Percentiles rank a stretch among this genome's conserved stretches.
Conservation (phyloP, 108 stramenopile genomes). For the Mediolabrus comicus region DNA sequence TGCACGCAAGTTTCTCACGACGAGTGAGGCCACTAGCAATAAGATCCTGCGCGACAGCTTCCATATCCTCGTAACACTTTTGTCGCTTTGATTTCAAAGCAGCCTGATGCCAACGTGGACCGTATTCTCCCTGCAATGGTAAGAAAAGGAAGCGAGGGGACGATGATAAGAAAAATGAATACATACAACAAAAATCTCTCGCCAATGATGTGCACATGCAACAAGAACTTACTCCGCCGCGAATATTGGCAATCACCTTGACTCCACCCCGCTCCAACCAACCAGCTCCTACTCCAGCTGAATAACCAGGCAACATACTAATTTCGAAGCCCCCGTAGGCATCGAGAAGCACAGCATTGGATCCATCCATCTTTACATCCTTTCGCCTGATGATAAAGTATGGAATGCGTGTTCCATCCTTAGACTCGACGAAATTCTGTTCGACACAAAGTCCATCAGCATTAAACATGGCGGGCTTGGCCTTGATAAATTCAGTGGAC, state of each 20-base stretch:
- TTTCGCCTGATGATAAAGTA: conserved; percentile 72
- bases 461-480: conserved; percentile 57
- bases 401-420: conserved; percentile 76
- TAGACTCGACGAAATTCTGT: conserved; percentile 59
- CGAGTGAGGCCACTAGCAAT: conserved; percentile 59
- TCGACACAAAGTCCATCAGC: conserved; percentile 39
- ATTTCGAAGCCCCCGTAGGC: conserved; percentile 89
- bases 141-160: too few relatives aligned
- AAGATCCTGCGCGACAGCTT: conserved; percentile 86
- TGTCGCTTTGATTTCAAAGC: conserved; percentile 78
- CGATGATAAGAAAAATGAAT: too few relatives aligned
- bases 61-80: conserved; percentile 93
- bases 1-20: conserved; percentile 74
- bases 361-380: conserved; percentile 54
- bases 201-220: too few relatives aligned
- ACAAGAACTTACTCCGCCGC: conserved; percentile 63
- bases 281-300: conserved; percentile 50
- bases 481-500: conserved; percentile 43
- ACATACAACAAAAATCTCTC: too few relatives aligned
- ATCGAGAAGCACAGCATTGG: conserved; percentile 69
- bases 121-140: conserved; percentile 60
- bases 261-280: conserved; percentile 88
- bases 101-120: conserved; percentile 85
- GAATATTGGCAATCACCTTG: conserved; percentile 89
- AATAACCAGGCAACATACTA: conserved; percentile 52